Percentiles rank a stretch among this genome's conserved stretches.
Evolutionary conservation across 116 monocot species (phyloP).

Genomic region (Zostera marina): DNA sequence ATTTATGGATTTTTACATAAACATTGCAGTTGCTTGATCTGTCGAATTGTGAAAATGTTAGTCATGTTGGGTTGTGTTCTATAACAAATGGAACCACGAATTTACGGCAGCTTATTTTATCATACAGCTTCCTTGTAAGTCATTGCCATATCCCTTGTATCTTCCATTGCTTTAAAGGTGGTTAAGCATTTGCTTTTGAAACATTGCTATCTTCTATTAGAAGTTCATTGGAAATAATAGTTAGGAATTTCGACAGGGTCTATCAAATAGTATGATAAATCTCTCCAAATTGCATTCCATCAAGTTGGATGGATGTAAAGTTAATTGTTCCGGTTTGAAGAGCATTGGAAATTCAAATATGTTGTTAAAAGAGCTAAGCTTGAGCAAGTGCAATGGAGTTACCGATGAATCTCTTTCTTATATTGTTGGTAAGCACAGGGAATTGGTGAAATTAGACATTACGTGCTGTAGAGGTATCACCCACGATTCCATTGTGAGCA

Average conservation of each 20-base stretch:
- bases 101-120: slow-evolving; percentile 28
- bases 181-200: too few species aligned
- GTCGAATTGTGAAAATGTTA: slow-evolving; percentile 35
- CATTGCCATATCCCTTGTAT: not conserved
- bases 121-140: slow-evolving; percentile 35
- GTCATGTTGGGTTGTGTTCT: slow-evolving; percentile 27
- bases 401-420: slow-evolving; percentile 52
- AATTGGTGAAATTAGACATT: slow-evolving; percentile 51
- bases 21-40: slow-evolving; percentile 36
- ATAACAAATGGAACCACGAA: slow-evolving; percentile 17
- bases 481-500: slow-evolving; percentile 29
- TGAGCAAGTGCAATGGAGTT: slow-evolving; percentile 69
- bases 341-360: slow-evolving; percentile 27
- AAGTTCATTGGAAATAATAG: not conserved
- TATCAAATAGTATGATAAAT: slow-evolving; percentile 22
- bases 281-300: slow-evolving; percentile 31
- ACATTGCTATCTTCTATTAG: too few species aligned
- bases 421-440: slow-evolving; percentile 35
- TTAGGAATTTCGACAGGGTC: slow-evolving; percentile 22
- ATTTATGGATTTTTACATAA: not conserved
- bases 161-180: too few species aligned
- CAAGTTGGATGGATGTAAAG: slow-evolving; percentile 47
- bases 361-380: slow-evolving; percentile 47
- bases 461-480: slow-evolving; percentile 73
- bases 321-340: slow-evolving; percentile 30